Conservation (phyloP, 192 early-diverging fungal species). For the Spizellomyces punctatus region DNA sequence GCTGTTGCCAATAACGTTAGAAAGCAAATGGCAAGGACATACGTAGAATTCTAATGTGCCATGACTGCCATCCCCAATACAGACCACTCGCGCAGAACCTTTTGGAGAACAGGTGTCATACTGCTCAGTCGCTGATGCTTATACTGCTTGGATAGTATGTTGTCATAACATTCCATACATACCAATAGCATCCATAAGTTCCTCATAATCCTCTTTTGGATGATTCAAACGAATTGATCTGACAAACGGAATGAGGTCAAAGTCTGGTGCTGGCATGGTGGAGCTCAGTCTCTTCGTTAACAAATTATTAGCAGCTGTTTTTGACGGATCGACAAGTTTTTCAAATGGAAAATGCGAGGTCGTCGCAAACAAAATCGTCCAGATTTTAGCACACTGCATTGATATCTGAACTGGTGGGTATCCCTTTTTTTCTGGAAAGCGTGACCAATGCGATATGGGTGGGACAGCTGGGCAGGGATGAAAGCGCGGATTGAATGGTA, state of each 20-base stretch:
- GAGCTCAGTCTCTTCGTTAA: neutral
- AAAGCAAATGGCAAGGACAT: slow-evolving; percentile 2
- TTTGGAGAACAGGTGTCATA: neutral
- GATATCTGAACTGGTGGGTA: too few relatives aligned
- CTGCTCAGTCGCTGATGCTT: neutral
- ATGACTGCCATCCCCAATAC: slow-evolving; percentile 22
- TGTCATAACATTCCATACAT: too few relatives aligned
- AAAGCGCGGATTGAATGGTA: too few relatives aligned
- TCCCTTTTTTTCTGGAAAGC: too few relatives aligned
- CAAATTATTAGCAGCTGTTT: too few relatives aligned
- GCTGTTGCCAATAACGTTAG: neutral
- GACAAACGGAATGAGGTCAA: neutral
- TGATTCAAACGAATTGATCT: neutral
- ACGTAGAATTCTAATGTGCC: slow-evolving; percentile 24
- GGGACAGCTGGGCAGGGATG: too few relatives aligned
- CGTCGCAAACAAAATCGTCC: too few relatives aligned
- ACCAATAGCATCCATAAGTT: slow-evolving; percentile 16
- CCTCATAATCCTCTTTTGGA: slow-evolving; percentile 2
- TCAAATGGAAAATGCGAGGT: too few relatives aligned
- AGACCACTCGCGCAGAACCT: slow-evolving; percentile 7
- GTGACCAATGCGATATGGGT: too few relatives aligned
- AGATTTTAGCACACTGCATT: too few relatives aligned
- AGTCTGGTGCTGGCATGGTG: neutral
- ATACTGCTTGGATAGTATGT: neutral
- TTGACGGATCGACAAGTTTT: too few relatives aligned